Evolutionary conservation across 169 alveolate genomes (phyloP).

Genomic region (Perkinsus marinus): DNA sequence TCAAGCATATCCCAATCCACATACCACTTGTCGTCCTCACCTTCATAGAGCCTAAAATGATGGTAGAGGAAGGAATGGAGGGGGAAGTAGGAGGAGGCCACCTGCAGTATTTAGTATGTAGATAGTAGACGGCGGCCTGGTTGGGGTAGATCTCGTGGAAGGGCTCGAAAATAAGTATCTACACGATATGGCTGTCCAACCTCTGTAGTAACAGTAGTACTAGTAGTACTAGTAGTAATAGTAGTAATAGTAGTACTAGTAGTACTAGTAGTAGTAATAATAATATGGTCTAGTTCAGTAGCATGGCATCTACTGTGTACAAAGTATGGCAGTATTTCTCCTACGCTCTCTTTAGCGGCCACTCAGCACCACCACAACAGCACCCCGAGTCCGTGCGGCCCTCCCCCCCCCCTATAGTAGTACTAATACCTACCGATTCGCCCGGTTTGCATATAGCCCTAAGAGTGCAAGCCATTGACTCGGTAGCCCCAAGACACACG

Average conservation of each 20-base stretch:
- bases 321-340: too few species aligned
- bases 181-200: too few species aligned
- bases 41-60: neutral
- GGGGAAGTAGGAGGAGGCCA: neutral
- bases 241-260: too few species aligned
- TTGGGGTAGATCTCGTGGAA: conserved; percentile 4
- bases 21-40: neutral
- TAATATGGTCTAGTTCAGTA: too few species aligned
- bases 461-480: neutral
- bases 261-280: too few species aligned
- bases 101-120: neutral
- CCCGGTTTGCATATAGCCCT: conserved; percentile 2
- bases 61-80: neutral
- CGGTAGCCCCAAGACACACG: conserved; percentile 1
- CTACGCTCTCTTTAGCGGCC: too few species aligned
- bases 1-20: neutral
- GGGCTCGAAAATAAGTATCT: neutral
- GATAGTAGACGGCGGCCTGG: conserved; percentile 1
- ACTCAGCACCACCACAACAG: too few species aligned
- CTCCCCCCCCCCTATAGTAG: too few species aligned
- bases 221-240: neutral
- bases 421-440: neutral
- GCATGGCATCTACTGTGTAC: too few species aligned
- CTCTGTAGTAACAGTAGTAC: neutral
- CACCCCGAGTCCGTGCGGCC: too few species aligned